Conservation (phyloP, 2,329 filamentous ascomycete species). For the Microcyclospora pomicola region DNA sequence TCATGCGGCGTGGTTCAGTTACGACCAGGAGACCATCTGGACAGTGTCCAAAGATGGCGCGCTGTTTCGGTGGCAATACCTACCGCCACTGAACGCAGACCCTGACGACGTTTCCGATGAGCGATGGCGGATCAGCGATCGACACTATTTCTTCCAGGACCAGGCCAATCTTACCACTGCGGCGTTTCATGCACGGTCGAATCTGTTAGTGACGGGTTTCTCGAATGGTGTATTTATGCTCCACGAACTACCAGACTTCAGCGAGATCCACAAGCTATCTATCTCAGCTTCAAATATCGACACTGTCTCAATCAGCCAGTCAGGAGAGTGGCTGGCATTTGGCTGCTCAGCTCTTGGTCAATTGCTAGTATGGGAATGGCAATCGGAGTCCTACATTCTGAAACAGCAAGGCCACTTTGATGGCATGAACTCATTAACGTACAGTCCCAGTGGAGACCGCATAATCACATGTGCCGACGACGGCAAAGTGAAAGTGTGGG, state of each 20-base stretch:
- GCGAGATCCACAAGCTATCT: constrained; percentile 80
- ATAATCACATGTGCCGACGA: constrained; percentile 93
- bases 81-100: constrained; percentile 38
- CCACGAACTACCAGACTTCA: constrained; percentile 93
- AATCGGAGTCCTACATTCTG: constrained; percentile 95
- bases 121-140: constrained; percentile 81
- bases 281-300: constrained; percentile 97
- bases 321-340: constrained; percentile 93
- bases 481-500: constrained; percentile 98
- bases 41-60: constrained; percentile 97
- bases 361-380: constrained; percentile 98
- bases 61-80: constrained; percentile 85
- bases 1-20: constrained; percentile 91
- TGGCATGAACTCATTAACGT: constrained; percentile 82
- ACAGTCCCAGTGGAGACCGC: constrained; percentile 83
- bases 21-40: constrained; percentile 88
- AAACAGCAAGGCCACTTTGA: constrained; percentile 98
- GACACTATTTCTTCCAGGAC: constrained; percentile 88
- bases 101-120: constrained; percentile 47
- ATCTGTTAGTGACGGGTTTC: constrained; percentile 91
- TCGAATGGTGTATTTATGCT: constrained; percentile 87
- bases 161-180: constrained; percentile 77
- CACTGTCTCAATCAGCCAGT: constrained; percentile 83
- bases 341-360: constrained; percentile 91
- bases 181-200: constrained; percentile 73